Evolutionary conservation across 2,329 filamentous ascomycete species (phyloP).

Genomic region (Sclerotinia spermophila): DNA sequence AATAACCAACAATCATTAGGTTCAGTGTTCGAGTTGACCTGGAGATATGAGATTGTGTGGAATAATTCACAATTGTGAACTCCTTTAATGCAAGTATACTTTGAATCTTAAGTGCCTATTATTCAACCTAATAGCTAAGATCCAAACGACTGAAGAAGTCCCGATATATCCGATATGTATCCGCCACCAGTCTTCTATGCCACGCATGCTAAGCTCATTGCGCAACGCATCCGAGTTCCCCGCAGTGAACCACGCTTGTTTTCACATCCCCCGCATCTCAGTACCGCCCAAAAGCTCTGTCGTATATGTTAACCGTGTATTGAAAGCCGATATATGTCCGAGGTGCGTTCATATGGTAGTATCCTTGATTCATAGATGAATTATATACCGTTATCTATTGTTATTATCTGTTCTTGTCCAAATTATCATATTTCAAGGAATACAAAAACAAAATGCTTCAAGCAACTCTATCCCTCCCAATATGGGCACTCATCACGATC

Average conservation of each 20-base stretch:
- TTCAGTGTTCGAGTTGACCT: background rate
- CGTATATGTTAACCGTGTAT: background rate
- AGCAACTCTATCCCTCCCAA: background rate
- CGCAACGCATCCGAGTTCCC: background rate
- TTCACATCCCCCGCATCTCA: background rate
- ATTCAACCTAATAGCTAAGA: background rate
- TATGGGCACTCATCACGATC: background rate
- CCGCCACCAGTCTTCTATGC: background rate
- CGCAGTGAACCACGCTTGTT: background rate
- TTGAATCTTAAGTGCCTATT: background rate
- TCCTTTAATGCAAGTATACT: background rate
- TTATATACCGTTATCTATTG: background rate
- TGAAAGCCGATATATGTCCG: background rate
- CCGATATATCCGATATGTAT: background rate
- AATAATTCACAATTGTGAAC: background rate
- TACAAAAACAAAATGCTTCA: constrained; percentile 4
- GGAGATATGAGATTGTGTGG: background rate
- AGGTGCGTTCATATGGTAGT: background rate
- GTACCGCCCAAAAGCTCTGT: background rate
- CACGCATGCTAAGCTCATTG: background rate
- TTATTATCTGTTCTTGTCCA: background rate
- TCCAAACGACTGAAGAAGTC: background rate
- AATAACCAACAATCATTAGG: background rate
- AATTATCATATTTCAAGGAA: background rate
- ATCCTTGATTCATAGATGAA: no score